These are phyloP conservation scores for Magnaporthales sp. DNA, from an alignment of 2,329 filamentous ascomycete species.

Conservation along the genomic window DNA sequence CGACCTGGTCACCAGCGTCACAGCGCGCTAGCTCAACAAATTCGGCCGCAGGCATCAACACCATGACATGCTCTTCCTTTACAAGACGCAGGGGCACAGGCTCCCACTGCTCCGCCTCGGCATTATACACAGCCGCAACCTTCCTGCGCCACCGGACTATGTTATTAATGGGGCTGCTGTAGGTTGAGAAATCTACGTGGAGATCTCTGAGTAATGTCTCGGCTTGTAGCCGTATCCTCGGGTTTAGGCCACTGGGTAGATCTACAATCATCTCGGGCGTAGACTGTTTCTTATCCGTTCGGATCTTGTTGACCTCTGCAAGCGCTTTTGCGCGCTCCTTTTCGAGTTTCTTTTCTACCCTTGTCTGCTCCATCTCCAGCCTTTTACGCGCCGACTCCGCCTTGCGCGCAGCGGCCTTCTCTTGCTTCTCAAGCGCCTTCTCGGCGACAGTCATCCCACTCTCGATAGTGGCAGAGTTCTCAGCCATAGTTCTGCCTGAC, in stretches of 20 bases:
- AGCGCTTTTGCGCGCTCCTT: conserved; percentile 58
- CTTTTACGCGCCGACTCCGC: conserved; percentile 47
- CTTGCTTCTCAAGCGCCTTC: conserved; percentile 28
- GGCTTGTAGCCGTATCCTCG: conserved; percentile 34
- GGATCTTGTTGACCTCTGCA: conserved; percentile 64
- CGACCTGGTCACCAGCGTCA: not conserved
- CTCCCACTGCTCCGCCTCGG: conserved; percentile 54
- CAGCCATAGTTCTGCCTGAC: not conserved
- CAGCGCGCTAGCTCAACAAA: conserved; percentile 53
- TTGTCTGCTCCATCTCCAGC: conserved; percentile 47
- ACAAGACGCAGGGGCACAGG: conserved; percentile 43
- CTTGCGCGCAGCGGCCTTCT: conserved; percentile 40
- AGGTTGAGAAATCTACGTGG: conserved; percentile 32
- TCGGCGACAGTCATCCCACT: conserved; percentile 15
- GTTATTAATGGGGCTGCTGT: conserved; percentile 33
- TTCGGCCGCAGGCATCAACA: conserved; percentile 52
- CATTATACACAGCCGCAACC: conserved; percentile 53
- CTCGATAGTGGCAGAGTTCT: not conserved
- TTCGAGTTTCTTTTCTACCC: conserved; percentile 52
- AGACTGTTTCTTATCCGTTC: conserved; percentile 64
- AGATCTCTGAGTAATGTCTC: conserved; percentile 41
- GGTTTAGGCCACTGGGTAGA: conserved; percentile 48
- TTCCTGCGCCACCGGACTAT: conserved; percentile 63
- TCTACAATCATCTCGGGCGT: conserved; percentile 72
- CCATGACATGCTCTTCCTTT: conserved; percentile 53